Conservation (phyloP, 768 basidiomycete genomes). For the Lentinula lateritia region DNA sequence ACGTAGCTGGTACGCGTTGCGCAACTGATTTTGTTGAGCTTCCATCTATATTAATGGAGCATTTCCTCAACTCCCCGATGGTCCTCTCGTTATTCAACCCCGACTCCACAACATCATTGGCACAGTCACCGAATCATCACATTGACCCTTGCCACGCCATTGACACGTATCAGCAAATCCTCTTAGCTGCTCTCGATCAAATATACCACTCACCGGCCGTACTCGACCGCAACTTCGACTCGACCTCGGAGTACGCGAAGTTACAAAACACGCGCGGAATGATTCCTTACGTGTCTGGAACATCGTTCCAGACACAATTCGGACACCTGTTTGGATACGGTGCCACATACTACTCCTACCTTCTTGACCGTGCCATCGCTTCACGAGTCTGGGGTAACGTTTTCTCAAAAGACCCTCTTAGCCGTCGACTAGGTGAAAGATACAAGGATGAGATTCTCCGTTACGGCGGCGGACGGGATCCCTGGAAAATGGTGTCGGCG, state of each 20-base stretch:
- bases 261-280: constrained; percentile 68
- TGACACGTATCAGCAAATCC: constrained; percentile 87
- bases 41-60: constrained; percentile 98
- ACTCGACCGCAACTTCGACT: constrained; percentile 57
- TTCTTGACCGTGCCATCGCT: constrained; percentile 95
- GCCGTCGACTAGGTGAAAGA: constrained; percentile 71
- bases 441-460: constrained; percentile 72
- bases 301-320: constrained; percentile 94
- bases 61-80: constrained; percentile 80
- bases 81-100: constrained; percentile 78
- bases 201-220: constrained; percentile 75
- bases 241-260: constrained; percentile 57
- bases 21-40: constrained; percentile 98
- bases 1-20: constrained; percentile 95
- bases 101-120: constrained; percentile 37
- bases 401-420: constrained; percentile 64
- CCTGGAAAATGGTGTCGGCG: constrained; percentile 86
- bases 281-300: constrained; percentile 78
- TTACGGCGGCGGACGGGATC: constrained; percentile 86
- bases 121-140: constrained; percentile 58
- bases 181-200: constrained; percentile 87
- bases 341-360: constrained; percentile 96
- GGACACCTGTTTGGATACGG: constrained; percentile 95
- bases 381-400: constrained; percentile 82
- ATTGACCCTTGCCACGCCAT: constrained; percentile 76